These are phyloP conservation scores for Deinandra increscens DNA, from an alignment of 129 eudicot species.

Conservation along the genomic window DNA sequence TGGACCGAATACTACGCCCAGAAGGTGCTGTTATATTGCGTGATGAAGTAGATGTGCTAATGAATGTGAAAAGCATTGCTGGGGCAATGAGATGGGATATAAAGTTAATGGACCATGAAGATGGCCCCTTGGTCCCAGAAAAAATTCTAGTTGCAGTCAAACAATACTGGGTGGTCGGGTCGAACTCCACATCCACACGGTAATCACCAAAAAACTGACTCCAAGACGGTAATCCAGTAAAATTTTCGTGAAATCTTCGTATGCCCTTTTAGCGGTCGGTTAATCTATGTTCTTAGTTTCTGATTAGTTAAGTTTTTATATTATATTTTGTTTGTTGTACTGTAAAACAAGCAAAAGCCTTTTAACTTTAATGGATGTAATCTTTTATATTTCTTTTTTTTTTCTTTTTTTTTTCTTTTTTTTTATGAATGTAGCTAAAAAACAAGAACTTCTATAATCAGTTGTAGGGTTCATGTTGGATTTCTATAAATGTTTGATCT, in stretches of 20 bases:
- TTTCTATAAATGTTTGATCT: slow-evolving; percentile 10
- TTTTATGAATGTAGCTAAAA: not conserved
- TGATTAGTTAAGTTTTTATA: slow-evolving; percentile 19
- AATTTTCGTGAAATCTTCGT: slow-evolving; percentile 12
- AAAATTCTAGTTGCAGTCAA: slow-evolving; percentile 82
- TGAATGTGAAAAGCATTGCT: slow-evolving; percentile 68
- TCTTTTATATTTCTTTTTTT: not conserved
- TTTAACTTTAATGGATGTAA: not conserved
- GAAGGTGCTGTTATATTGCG: slow-evolving; percentile 93
- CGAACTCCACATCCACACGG: slow-evolving; percentile 68
- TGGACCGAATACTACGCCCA: slow-evolving; percentile 93
- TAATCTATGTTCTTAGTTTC: slow-evolving; percentile 28
- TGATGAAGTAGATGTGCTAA: slow-evolving; percentile 86
- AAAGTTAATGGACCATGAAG: slow-evolving; percentile 87
- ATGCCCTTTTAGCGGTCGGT: slow-evolving; percentile 1
- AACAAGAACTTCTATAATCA: not conserved
- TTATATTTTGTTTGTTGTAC: slow-evolving; percentile 20
- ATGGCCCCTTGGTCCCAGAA: slow-evolving; percentile 87
- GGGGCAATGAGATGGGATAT: slow-evolving; percentile 86
- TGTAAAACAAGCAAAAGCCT: not conserved
- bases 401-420: not conserved
- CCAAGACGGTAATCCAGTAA: slow-evolving; percentile 20
- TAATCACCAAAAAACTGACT: slow-evolving; percentile 29
- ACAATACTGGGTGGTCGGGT: slow-evolving; percentile 76
- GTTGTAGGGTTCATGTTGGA: slow-evolving; percentile 4